phyloP scores from a whole-genome alignment of 176 grass and related monocot species.

The Canna indica region DNA sequence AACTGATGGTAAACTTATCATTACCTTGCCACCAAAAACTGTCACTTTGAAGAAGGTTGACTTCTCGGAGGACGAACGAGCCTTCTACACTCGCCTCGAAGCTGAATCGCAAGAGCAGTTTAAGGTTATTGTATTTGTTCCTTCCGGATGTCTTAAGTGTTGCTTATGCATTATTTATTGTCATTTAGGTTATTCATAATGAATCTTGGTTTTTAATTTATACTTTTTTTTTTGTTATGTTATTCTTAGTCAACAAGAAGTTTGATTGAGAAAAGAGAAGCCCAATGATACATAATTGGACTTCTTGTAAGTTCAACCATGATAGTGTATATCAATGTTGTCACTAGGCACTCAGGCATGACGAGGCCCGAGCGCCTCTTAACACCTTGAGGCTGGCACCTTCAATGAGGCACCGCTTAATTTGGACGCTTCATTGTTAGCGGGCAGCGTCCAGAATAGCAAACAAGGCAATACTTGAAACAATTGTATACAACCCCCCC shows the following conservation, averaged over 20 bases:
- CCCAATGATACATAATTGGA: too few relatives aligned
- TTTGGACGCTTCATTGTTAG: too few relatives aligned
- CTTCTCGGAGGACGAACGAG: constrained; percentile 66
- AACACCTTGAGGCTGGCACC: too few relatives aligned
- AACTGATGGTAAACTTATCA: constrained; percentile 89
- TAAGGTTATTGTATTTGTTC: constrained; percentile 42
- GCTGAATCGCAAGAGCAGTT: constrained; percentile 89
- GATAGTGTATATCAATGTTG: too few relatives aligned
- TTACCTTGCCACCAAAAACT: constrained; percentile 73
- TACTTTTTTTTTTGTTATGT: not conserved
- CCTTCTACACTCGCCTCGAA: constrained; percentile 79
- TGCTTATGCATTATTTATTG: constrained; percentile 4
- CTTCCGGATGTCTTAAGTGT: not conserved
- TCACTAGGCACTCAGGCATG: too few relatives aligned
- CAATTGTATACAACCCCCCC: not conserved
- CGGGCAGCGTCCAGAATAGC: too few relatives aligned
- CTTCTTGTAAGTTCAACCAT: too few relatives aligned
- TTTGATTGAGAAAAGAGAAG: too few relatives aligned
- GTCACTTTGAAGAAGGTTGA: constrained; percentile 67
- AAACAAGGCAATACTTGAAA: not conserved
- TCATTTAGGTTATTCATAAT: not conserved
- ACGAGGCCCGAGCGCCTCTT: too few relatives aligned
- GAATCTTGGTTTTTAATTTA: not conserved
- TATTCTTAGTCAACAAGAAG: not conserved
- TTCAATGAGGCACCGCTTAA: too few relatives aligned